Percentiles rank a stretch among this genome's conserved stretches.
Conservation (phyloP, 2,329 filamentous ascomycete genomes). For the Phaeosphaeria sp. region DNA sequence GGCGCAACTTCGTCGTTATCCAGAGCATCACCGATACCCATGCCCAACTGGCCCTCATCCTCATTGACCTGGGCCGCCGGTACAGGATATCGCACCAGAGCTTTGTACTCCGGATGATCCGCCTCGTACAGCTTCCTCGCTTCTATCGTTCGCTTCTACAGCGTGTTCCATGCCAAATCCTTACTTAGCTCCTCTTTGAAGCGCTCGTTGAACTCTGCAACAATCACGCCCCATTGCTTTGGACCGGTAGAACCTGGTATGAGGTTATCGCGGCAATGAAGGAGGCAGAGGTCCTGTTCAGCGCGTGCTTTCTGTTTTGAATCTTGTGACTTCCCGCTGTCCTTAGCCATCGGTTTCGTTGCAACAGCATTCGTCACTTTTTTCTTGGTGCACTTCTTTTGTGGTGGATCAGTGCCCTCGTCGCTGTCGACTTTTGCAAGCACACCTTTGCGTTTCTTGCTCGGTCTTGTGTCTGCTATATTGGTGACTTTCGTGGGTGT, state of each 20-base stretch:
- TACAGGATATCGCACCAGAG: neutral
- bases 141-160: constrained; percentile 2
- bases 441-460: neutral
- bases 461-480: neutral
- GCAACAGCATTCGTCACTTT: neutral
- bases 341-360: too few relatives aligned
- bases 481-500: neutral
- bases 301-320: too few relatives aligned
- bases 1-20: neutral
- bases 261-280: constrained; percentile 8
- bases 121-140: constrained; percentile 5
- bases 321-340: too few relatives aligned
- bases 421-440: neutral
- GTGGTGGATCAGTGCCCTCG: neutral
- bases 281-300: constrained; percentile 6
- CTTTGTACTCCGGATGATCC: constrained; percentile 3
- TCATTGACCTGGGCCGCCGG: neutral
- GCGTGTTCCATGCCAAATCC: constrained; percentile 1
- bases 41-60: neutral
- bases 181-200: constrained; percentile 2
- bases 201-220: constrained; percentile 6
- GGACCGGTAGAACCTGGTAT: constrained; percentile 1
- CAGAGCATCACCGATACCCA: neutral
- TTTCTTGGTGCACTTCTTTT: neutral
- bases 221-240: constrained; percentile 4